Conservation (phyloP, 1,284 basidiomycete genomes). For the Rhodotorula sp. region DNA sequence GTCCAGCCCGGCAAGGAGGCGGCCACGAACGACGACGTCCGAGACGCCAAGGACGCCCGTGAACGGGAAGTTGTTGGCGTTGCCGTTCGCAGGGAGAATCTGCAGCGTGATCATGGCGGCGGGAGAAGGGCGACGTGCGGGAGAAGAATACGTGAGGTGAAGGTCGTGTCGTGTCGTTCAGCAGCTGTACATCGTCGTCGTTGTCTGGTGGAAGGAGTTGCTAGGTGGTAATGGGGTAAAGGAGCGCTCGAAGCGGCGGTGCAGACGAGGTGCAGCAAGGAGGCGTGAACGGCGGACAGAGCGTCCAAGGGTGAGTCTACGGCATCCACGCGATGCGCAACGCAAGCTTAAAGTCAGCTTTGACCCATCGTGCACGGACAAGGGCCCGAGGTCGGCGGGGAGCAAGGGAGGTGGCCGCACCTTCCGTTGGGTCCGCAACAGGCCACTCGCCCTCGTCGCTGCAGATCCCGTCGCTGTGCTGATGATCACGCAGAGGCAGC, state of each 20-base stretch:
- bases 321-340: too few species aligned
- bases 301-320: too few species aligned
- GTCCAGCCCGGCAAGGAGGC: conserved; percentile 69
- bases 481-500: too few species aligned
- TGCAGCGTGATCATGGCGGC: conserved; percentile 18
- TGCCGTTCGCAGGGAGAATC: conserved; percentile 15
- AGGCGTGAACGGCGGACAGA: too few species aligned
- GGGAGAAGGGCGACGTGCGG: too few species aligned
- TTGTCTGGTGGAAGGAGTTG: background rate
- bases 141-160: background rate
- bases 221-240: background rate
- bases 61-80: conserved; percentile 61
- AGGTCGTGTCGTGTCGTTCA: background rate
- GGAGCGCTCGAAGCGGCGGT: background rate
- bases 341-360: too few species aligned
- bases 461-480: background rate
- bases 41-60: conserved; percentile 75
- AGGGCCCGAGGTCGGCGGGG: too few species aligned
- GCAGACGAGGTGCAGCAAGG: background rate
- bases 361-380: too few species aligned
- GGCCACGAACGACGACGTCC: conserved; percentile 73
- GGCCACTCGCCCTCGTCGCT: too few species aligned
- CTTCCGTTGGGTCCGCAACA: too few species aligned
- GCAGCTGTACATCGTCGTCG: background rate
- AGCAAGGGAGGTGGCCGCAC: too few species aligned